Conservation (phyloP, 208 protist species). For the Leishmania turanica region DNA sequence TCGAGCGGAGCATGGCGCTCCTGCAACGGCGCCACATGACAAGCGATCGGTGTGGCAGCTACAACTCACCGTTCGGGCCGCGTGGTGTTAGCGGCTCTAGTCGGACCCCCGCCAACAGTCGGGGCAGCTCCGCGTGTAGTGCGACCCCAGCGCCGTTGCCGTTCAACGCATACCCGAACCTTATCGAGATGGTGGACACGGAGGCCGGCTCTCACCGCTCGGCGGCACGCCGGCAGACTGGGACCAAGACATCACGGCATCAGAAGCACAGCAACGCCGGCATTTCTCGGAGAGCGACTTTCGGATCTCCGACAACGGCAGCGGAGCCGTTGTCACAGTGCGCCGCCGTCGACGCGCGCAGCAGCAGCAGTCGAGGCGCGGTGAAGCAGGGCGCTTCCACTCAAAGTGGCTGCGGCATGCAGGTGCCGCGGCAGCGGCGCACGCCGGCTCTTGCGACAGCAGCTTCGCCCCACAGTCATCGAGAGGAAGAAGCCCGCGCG, state of each 20-base stretch:
- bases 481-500: neutral
- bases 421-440: neutral
- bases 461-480: neutral
- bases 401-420: neutral
- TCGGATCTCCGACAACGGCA: too few relatives aligned
- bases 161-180: neutral
- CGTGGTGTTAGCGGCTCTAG: neutral
- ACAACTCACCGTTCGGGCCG: neutral
- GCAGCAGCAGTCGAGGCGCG: neutral
- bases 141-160: neutral
- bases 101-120: conserved; percentile 2
- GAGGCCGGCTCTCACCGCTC: neutral
- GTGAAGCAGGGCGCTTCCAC: neutral
- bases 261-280: neutral
- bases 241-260: neutral
- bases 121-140: conserved; percentile 6
- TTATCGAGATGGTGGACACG: neutral
- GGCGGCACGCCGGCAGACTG: neutral
- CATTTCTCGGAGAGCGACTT: neutral
- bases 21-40: conserved; percentile 19
- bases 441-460: neutral
- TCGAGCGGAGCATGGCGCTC: conserved; percentile 45
- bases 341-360: neutral
- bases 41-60: neutral
- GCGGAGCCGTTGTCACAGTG: neutral